Percentiles rank a stretch among this genome's conserved stretches.
These are phyloP conservation scores for Beta vulgaris DNA, from an alignment of 148 eudicot genomes.

Conservation along the genomic window DNA sequence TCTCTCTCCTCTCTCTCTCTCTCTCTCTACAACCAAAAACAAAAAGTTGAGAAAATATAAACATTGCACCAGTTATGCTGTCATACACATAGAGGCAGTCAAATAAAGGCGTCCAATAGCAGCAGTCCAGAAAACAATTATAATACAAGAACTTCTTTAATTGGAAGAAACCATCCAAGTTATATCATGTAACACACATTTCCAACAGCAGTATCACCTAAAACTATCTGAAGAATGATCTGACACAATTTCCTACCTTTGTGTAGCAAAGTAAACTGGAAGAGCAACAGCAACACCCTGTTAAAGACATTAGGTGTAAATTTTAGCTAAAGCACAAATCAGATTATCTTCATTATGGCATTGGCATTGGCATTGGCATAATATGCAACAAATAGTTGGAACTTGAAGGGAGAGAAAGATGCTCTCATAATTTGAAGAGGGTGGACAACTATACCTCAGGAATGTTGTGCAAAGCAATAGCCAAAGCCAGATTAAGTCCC, in stretches of 20 bases:
- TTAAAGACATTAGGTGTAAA: slow-evolving; percentile 7
- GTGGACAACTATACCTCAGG: slow-evolving; percentile 65
- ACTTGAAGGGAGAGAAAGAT: neutral
- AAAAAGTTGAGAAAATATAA: no score
- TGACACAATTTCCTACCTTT: slow-evolving; percentile 49
- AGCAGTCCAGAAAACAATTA: neutral
- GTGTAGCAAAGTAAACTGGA: slow-evolving; percentile 95
- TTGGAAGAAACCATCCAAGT: neutral
- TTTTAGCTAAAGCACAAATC: slow-evolving; percentile 14
- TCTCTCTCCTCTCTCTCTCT: no score
- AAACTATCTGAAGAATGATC: neutral
- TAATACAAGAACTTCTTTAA: neutral
- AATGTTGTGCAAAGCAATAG: slow-evolving; percentile 95
- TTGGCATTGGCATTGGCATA: neutral
- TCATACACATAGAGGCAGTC: neutral
- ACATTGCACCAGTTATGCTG: neutral
- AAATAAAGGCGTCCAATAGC: neutral
- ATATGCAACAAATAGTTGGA: neutral
- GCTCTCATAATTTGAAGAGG: neutral
- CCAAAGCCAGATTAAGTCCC: slow-evolving; percentile 91
- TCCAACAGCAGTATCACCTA: slow-evolving; percentile 1
- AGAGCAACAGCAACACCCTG: slow-evolving; percentile 99
- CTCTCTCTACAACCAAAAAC: no score
- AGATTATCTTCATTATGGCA: neutral
- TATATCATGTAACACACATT: neutral